Conservation (phyloP, 148 eudicot genomes). For the Vaccinium vitisidaea region DNA sequence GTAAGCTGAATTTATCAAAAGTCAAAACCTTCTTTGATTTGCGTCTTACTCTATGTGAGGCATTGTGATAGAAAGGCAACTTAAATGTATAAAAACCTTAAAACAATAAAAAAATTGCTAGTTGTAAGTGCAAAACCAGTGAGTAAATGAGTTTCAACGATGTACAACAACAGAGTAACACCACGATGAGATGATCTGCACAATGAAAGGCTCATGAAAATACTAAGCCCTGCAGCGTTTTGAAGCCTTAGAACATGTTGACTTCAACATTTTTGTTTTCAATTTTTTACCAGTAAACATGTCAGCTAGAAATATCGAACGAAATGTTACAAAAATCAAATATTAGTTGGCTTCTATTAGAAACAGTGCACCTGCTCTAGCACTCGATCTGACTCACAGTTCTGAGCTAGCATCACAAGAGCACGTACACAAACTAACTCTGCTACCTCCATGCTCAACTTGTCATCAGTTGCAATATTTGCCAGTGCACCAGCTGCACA, state of each 20-base stretch:
- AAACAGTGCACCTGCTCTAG: constrained; percentile 73
- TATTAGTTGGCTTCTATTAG: neutral
- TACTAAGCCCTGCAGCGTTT: neutral
- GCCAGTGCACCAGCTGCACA: constrained; percentile 96
- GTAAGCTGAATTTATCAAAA: neutral
- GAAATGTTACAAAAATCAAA: neutral
- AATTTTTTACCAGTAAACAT: neutral
- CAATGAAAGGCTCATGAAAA: neutral
- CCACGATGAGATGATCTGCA: neutral
- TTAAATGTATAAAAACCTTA: neutral
- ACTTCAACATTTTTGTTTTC: neutral
- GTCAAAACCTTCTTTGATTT: neutral
- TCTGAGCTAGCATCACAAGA: constrained; percentile 79
- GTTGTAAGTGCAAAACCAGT: neutral
- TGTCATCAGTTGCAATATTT: constrained; percentile 95
- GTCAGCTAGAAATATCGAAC: neutral
- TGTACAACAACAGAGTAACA: constrained; percentile 4
- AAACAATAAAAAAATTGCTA: neutral
- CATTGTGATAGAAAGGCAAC: neutral
- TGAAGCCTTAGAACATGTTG: neutral
- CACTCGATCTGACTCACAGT: constrained; percentile 81
- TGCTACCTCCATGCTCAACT: constrained; percentile 92
- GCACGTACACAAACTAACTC: constrained; percentile 82
- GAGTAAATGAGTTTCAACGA: neutral
- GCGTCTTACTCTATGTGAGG: neutral